These are phyloP conservation scores for Lasiosphaeris hirsuta DNA, from an alignment of 495 filamentous ascomycete genomes.

Conservation along the genomic window DNA sequence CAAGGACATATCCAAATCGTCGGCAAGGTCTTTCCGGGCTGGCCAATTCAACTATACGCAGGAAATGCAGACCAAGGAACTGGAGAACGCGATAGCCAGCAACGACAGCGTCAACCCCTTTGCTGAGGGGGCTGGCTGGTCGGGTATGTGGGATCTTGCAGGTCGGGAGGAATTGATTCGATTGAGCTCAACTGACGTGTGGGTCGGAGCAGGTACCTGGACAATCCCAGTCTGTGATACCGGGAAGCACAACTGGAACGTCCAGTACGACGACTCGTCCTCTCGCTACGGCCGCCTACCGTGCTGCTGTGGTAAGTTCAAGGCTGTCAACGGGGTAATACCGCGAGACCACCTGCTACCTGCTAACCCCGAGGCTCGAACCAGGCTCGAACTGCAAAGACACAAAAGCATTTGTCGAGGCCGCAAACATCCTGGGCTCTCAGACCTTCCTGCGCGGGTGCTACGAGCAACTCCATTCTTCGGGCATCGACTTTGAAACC, in stretches of 20 bases:
- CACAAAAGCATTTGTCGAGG: constrained; percentile 4
- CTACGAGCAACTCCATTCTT: constrained; percentile 1
- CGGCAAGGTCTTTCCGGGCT: constrained; percentile 2
- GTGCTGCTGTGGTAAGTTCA: constrained; percentile 5
- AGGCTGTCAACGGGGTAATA: too few species aligned
- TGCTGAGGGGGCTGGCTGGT: constrained; percentile 4
- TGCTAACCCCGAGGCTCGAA: background rate
- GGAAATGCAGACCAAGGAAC: constrained; percentile 4
- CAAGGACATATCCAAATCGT: constrained; percentile 1
- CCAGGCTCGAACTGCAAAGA: constrained; percentile 6
- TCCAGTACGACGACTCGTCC: constrained; percentile 2
- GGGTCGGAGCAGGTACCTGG: constrained; percentile 2
- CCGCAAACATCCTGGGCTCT: constrained; percentile 2
- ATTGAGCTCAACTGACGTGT: too few species aligned
- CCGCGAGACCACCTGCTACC: background rate
- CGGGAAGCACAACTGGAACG: constrained; percentile 4
- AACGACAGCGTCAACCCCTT: background rate
- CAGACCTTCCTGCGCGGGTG: constrained; percentile 1
- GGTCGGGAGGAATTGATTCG: too few species aligned
- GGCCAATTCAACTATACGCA: constrained; percentile 1
- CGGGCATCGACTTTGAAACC: constrained; percentile 4
- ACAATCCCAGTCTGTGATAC: constrained; percentile 8
- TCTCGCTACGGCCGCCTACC: background rate
- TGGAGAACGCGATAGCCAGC: constrained; percentile 3
- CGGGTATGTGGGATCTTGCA: too few species aligned